A percentile compares a stretch with the other conserved stretches of the same genome.
Evolutionary conservation across 306 rosid species (phyloP).

Genomic region (Hippophae rhamnoides): DNA sequence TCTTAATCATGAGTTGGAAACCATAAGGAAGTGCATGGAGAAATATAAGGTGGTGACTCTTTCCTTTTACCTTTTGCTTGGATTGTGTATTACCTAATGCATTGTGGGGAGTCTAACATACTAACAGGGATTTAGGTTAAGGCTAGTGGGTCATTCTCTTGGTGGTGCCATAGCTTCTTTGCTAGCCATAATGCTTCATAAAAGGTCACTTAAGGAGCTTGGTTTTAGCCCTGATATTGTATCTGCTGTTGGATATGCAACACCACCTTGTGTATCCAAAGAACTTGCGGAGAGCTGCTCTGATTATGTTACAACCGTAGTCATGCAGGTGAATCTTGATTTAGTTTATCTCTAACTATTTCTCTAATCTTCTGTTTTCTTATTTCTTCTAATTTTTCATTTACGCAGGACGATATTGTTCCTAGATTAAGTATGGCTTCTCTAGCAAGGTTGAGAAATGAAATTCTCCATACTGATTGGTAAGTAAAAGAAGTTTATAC

Average conservation of each 20-base stretch:
- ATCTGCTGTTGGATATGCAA: conserved; percentile 72
- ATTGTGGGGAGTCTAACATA: conserved; percentile 35
- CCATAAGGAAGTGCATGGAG: conserved; percentile 52
- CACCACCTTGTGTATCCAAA: conserved; percentile 85
- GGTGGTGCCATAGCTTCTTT: conserved; percentile 93
- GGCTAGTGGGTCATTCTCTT: conserved; percentile 94
- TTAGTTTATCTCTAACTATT: conserved; percentile 9
- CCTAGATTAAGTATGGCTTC: conserved; percentile 78
- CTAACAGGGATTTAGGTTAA: conserved; percentile 88
- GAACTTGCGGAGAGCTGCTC: conserved; percentile 85
- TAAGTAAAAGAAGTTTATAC: conserved; percentile 31
- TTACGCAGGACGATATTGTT: conserved; percentile 71
- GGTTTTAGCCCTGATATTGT: conserved; percentile 85
- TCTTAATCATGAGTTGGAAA: conserved; percentile 64
- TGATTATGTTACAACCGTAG: conserved; percentile 66
- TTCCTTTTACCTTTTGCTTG: conserved; percentile 9
- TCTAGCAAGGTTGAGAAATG: conserved; percentile 73
- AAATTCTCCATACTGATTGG: conserved; percentile 96
- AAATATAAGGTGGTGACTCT: conserved; percentile 59
- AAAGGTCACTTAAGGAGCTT: conserved; percentile 68
- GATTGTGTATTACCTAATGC: background rate
- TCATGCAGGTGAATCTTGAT: conserved; percentile 68
- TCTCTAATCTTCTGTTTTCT: conserved; percentile 16
- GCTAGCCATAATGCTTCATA: conserved; percentile 73
- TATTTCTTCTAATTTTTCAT: conserved; percentile 17